Evolutionary conservation across 805 yeast genomes (phyloP), one percentile per base, ranked within the genome.

Genomic region (Suhomyces prunicola): DNA sequence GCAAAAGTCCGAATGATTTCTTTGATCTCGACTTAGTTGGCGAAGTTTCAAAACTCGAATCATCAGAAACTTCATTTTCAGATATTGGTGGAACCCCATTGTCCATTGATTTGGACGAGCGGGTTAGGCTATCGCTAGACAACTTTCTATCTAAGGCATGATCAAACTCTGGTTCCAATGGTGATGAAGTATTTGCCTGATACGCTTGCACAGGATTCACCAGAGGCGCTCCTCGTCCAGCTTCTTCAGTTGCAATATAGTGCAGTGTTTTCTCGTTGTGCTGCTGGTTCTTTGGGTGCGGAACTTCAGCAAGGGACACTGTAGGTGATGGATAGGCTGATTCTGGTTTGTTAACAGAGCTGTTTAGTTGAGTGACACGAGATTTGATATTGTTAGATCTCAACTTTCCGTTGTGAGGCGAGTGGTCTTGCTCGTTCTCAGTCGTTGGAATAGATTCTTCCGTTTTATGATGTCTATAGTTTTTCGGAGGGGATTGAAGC

Each of bases 1-100:
- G 52, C 19, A 60, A 47, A 19, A 53, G 31, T 5, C 61, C 60
- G 23, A 57, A 59, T 3, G 56, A 56, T 48, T 55, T 57, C 48
- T 52, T 59, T 35, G 53, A 53, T 17, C 52, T 52, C 48, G 45
- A 40, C 53, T 57, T 57, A 8, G 52, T 54, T 13, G 60, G 60
- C 1, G 57, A 54, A 0, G 56, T 55, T 12, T 54, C 58, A 13
- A 56, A 44, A 33, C 57, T 57, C 9, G 50, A 50, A 5, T 47
- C 50, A 33, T 52, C 54, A 6, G 57, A 51, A 36, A 22, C 46
- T 12, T 50, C 54, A 12, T 45, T 44, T 19, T 50, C 53, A 1
- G 53, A 44, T n/a, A 47, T 47, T 19, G 51, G 54, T 5, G 48
- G 51, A 15, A 51, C 13, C 27, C 31, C 44, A 44, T 51, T 46